Evolutionary conservation across 306 rosid genomes (phyloP).

Genomic region (Geum urbanum): DNA sequence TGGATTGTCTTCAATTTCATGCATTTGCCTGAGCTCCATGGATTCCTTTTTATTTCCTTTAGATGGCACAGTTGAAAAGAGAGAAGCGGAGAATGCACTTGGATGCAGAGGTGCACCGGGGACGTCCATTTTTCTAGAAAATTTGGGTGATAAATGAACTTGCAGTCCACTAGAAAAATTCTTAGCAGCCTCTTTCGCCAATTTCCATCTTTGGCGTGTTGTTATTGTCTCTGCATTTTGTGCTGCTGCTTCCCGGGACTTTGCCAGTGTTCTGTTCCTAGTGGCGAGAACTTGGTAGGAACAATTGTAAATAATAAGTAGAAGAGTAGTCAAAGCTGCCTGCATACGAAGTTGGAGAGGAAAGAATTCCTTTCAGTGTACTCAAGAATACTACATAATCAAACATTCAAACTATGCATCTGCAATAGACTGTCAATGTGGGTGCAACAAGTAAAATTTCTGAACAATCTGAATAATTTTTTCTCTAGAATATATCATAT

Average conservation of each 20-base stretch:
- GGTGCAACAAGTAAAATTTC: constrained; percentile 8
- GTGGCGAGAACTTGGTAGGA: constrained; percentile 88
- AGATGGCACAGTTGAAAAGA: constrained; percentile 36
- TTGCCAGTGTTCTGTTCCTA: constrained; percentile 67
- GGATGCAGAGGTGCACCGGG: constrained; percentile 31
- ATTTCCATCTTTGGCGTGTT: constrained; percentile 55
- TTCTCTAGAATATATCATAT: background rate
- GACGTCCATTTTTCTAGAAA: constrained; percentile 45
- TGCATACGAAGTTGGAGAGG: constrained; percentile 56
- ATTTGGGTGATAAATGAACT: constrained; percentile 67
- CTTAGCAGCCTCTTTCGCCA: constrained; percentile 72
- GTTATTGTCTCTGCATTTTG: constrained; percentile 64
- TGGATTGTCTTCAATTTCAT: constrained; percentile 57
- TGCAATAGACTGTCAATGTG: background rate
- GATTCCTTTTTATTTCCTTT: constrained; percentile 39
- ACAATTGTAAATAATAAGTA: constrained; percentile 88
- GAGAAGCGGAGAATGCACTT: constrained; percentile 32
- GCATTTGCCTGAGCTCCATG: constrained; percentile 38
- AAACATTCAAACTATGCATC: background rate
- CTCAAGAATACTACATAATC: background rate
- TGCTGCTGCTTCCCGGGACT: constrained; percentile 87
- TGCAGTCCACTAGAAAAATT: constrained; percentile 72
- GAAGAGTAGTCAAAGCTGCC: constrained; percentile 84
- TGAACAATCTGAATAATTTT: background rate
- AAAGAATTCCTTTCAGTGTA: constrained; percentile 29